Base-by-base conservation (phyloP, 352 stramenopile genomes). In the Phytophthora europaea region DNA sequence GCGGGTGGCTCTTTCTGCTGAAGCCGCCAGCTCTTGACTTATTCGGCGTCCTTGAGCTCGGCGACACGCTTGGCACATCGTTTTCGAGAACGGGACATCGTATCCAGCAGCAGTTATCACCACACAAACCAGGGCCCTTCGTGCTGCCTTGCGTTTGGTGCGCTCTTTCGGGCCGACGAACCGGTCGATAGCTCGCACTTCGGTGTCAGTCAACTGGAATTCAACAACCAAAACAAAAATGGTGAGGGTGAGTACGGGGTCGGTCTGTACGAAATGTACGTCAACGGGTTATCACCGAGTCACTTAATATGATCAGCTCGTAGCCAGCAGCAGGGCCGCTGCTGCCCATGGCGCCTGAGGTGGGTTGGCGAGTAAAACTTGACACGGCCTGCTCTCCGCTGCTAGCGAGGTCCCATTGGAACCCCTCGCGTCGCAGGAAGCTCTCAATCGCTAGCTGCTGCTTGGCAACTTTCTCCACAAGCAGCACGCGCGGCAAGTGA, bases 381-480 rank as follows among this genome's bases (percentile, higher is more conserved):
- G 79, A 72, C 13, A 87, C 73, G 6, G 81, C 85, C 33, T 92
- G 85, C 60, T 92, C 84, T 2, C 81, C 83, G 40, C 75, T 84
- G 64, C 81, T 83, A 7, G 85, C 82, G 3, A 94, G 65, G 56
- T 93, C 87, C 87, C 87, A 94, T 26, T 83, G 75, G 60, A 93
- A 93, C 8, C 72, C 70, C 55, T 93, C 84, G 40, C 89, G 90
- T 26, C 75, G 78, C 8, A 94, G 70, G 6, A 86, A 54, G 53
- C 85, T 92, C 63, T 94, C 87, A 28, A 78, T 79, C 7, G 73
- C 68, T 33, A 94, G 33, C 40, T 93, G 86, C 58, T 88, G 82
- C 33, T 91, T 91, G 3, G 77, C 76, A 38, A 66, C 54, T 47
- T 80, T 83, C 56, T 91, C 84, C 8, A 93, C 74, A 10, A 94